Base-by-base conservation (phyloP, 2,329 filamentous ascomycete species). In the Fusarium scirpi region DNA sequence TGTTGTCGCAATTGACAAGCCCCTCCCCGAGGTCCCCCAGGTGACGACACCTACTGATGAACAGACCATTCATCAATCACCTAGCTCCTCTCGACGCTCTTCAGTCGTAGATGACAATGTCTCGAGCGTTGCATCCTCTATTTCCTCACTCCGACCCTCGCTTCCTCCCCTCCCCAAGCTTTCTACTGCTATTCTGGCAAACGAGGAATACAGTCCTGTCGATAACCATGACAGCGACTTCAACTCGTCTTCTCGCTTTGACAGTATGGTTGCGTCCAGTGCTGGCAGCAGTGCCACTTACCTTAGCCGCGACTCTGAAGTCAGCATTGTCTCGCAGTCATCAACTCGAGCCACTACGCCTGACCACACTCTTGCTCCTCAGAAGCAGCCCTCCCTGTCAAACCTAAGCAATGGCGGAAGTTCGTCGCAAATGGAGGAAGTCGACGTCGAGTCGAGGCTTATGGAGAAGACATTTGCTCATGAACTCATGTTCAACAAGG, bases 401-500 rank as follows among this genome's bases (percentile, higher is more conserved):
- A 93, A 93, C 70, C 84, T 91, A 44, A 94, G 91, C 81, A 82
- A 87, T 18, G 82, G 88, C 5, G 90, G 85, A 65, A 92, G 90
- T 77, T 88, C 88, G 1, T 86, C 88, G 2, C 83, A 89, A n/a
- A 89, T 86, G 6, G 94, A 97, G 58, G 93, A 95, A 62, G 85
- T 87, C 38, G 94, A 97, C 51, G 89, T 91, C 1, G 95, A 97
- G 78, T 91, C 89, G 7, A 91, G 91, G 75, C 84, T 98, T n/a
- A 84, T 97, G n/a, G 93, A 94, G 78, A 97, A 92, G 81, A 97
- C 94, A 0, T 98, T 89, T 76, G 93, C 94, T 0, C 93, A 98
- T 76, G 95, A 99, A 78, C 86, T 99, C 49, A 90, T 97, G 76
- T 92, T 93, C 79, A 98, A 97, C 82, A 97, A 97, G 79, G 95